Percentiles rank a stretch among this genome's conserved stretches.
Evolutionary conservation across 169 alveolate species (phyloP).

Genomic region (Cyclospora cayetanensis): DNA sequence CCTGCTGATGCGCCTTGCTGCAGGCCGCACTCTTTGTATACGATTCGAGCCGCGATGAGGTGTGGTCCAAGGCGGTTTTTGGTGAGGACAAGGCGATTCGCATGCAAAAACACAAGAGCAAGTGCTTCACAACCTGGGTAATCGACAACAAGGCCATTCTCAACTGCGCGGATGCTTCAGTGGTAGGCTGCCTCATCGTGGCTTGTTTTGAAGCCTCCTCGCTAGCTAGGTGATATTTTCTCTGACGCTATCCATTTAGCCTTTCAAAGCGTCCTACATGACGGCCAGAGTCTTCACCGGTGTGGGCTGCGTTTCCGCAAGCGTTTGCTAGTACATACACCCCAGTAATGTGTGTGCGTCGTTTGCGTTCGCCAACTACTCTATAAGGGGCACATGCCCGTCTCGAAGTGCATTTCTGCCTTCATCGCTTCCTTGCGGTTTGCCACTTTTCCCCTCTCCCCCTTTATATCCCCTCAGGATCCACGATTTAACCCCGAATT

Average conservation of each 20-base stretch:
- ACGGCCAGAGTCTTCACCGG: not conserved
- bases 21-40: slow-evolving; percentile 52
- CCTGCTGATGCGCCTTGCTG: slow-evolving; percentile 5
- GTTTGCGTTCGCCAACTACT: not conserved
- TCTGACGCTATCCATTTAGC: too few relatives aligned
- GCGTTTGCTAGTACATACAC: not conserved
- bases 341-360: not conserved
- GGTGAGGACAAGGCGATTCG: slow-evolving; percentile 38
- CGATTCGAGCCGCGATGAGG: slow-evolving; percentile 19
- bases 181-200: not conserved
- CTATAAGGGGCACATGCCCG: not conserved
- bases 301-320: not conserved
- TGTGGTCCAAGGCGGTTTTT: slow-evolving; percentile 62
- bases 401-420: not conserved
- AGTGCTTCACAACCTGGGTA: slow-evolving; percentile 22
- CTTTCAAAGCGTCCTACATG: too few relatives aligned
- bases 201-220: not conserved
- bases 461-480: not conserved
- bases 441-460: not conserved
- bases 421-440: not conserved
- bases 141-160: not conserved
- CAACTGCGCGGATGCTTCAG: not conserved
- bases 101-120: not conserved
- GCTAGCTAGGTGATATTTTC: not conserved
- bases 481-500: slow-evolving; percentile 60